Conservation (phyloP, 257 asterid species). For the Euphrasia confusa region DNA sequence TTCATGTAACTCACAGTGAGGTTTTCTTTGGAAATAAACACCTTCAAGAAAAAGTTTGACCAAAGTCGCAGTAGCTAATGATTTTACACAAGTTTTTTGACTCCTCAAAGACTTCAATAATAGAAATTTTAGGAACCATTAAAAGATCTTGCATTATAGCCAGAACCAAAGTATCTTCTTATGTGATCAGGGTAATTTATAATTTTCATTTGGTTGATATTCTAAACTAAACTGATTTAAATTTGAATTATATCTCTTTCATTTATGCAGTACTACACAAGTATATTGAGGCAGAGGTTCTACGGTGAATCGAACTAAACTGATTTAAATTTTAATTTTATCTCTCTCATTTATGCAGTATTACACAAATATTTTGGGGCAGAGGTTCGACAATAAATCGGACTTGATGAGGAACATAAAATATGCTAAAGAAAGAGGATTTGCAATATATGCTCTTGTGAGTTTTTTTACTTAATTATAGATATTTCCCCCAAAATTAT, state of each 20-base stretch:
- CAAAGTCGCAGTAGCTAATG: not conserved
- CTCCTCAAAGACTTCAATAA: not conserved
- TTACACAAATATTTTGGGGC: not conserved
- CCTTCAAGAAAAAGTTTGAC: not conserved
- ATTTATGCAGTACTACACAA: too few species aligned
- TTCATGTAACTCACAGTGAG: not conserved
- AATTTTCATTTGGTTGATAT: not conserved
- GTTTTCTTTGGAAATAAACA: not conserved
- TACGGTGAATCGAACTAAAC: too few species aligned
- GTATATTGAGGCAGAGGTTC: too few species aligned
- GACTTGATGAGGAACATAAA: constrained; percentile 6
- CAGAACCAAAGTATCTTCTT: not conserved
- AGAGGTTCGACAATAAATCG: not conserved
- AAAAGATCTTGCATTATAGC: not conserved
- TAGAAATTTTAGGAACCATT: not conserved
- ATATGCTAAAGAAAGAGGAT: not conserved
- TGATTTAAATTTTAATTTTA: too few species aligned
- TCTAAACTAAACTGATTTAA: not conserved
- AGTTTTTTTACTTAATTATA: constrained; percentile 2
- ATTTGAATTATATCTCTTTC: not conserved
- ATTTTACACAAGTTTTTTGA: not conserved
- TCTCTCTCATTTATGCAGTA: constrained; percentile 13
- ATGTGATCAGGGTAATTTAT: not conserved
- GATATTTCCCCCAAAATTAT: not conserved
- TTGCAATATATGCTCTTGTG: constrained; percentile 14